Conservation (phyloP, 768 basidiomycete genomes). For the Lactarius hengduanensis region DNA sequence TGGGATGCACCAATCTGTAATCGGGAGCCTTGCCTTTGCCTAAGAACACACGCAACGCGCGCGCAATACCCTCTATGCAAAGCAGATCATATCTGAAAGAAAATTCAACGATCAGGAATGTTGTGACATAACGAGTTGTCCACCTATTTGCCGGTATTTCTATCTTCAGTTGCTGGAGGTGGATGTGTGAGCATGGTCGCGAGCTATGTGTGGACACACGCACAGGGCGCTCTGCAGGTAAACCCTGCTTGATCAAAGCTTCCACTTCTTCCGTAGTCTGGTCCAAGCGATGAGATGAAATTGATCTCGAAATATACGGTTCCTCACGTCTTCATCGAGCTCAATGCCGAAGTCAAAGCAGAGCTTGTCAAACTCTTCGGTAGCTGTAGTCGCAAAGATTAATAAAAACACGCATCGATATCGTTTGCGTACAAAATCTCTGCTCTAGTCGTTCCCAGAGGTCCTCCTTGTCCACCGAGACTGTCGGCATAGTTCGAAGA, state of each 20-base stretch:
- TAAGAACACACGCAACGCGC: constrained; percentile 82
- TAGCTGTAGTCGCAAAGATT: constrained; percentile 50
- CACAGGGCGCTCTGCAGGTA: constrained; percentile 83
- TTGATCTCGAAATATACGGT: neutral
- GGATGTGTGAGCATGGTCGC: constrained; percentile 22
- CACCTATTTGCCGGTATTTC: constrained; percentile 98
- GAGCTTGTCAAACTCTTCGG: constrained; percentile 91
- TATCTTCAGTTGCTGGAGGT: constrained; percentile 88
- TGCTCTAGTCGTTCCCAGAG: constrained; percentile 84
- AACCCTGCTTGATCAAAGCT: constrained; percentile 75
- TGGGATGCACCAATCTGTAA: constrained; percentile 73
- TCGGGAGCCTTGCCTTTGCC: constrained; percentile 61
- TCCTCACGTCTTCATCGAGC: constrained; percentile 91
- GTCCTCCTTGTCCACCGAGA: constrained; percentile 93
- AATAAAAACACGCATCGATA: neutral
- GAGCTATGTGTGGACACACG: constrained; percentile 29
- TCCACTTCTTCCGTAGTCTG: constrained; percentile 90
- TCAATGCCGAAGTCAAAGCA: constrained; percentile 98
- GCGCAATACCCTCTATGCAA: constrained; percentile 93
- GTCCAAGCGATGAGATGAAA: constrained; percentile 11
- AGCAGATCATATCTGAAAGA: constrained; percentile 86
- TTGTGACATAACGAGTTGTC: constrained; percentile 7
- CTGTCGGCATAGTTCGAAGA: constrained; percentile 77
- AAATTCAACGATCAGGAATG: neutral
- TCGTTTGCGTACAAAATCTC: constrained; percentile 63